These are phyloP conservation scores for Backusella macrospora DNA, from an alignment of 192 early-diverging fungal genomes.

Conservation along the genomic window DNA sequence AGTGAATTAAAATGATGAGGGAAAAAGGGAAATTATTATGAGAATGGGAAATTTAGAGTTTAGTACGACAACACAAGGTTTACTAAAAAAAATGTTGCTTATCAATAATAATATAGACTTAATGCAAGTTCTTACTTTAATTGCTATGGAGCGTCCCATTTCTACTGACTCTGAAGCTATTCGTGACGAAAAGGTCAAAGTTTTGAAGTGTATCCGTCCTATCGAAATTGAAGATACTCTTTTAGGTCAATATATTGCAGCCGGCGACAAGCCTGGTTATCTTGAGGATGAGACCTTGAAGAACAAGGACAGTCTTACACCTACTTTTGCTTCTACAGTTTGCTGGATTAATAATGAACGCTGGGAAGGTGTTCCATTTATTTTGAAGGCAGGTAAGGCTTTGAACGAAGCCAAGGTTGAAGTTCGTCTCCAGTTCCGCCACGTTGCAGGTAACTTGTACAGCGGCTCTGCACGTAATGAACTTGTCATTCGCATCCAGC, in stretches of 20 bases:
- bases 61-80: neutral
- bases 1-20: constrained; percentile 21
- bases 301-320: constrained; percentile 76
- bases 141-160: constrained; percentile 94
- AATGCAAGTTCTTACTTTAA: constrained; percentile 89
- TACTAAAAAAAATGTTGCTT: neutral
- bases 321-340: constrained; percentile 89
- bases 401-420: constrained; percentile 92
- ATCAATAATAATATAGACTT: constrained; percentile 51
- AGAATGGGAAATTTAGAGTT: constrained; percentile 7
- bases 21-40: constrained; percentile 5
- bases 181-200: constrained; percentile 93
- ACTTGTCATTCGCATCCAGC: constrained; percentile 93
- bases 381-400: constrained; percentile 88
- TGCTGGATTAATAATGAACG: constrained; percentile 93
- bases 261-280: constrained; percentile 90
- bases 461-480: constrained; percentile 85
- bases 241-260: constrained; percentile 88
- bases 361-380: constrained; percentile 92
- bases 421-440: constrained; percentile 95
- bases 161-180: constrained; percentile 89
- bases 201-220: constrained; percentile 72
- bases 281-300: constrained; percentile 86
- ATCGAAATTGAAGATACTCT: constrained; percentile 81
- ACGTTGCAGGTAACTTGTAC: constrained; percentile 86